Base-by-base conservation (phyloP, 805 yeast species). In the Starmera pachycereana region DNA sequence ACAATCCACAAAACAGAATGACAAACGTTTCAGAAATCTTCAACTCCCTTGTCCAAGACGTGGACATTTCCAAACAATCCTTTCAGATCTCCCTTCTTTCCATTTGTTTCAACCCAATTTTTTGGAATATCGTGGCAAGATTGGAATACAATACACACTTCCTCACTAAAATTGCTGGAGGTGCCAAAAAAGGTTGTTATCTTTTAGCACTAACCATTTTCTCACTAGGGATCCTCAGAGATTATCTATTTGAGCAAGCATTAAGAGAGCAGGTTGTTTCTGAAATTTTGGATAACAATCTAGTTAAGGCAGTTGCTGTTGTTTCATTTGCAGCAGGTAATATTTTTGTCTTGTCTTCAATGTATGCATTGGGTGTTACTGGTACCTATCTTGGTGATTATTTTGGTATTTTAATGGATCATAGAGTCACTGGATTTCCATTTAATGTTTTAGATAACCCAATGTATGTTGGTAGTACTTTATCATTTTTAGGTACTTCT, bases 331-430 rank as follows among this genome's bases (percentile, higher is more conserved):
- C 60, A 1, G 57, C 69, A 38, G 98, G 98, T 18, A 88, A 89
- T 49, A 61, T 85, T 9, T 73, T 92, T 39, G 97, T 89, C 3
- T 47, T 83, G 29, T 63, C 79, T 28, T 86, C 96, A 18, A 90
- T 92, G 97, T 90, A 77, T 66, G 81, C 82, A 12, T 70, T 92
- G 48, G 98, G 98, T 19, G 76, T 92, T 44, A 90, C 96, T 12
- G 98, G 98, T 19, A 92, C 98, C 10, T 92, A 92, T 56, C 65
- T 92, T 44, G 98, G 98, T 34, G 98, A 92, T 61, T 94, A 92
- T 65, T 92, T 92, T 62, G 97, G 97, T 2, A 89, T 92, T 53
- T 72, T 92, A 52, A 92, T 90, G 92, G 78, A 80, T 46, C 75
- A 84, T 47, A 74, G 95, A 56, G 96, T 92, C 44, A 81, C 90